phyloP scores from a whole-genome alignment of 306 rosid species.

The Cucurbita pepo region DNA sequence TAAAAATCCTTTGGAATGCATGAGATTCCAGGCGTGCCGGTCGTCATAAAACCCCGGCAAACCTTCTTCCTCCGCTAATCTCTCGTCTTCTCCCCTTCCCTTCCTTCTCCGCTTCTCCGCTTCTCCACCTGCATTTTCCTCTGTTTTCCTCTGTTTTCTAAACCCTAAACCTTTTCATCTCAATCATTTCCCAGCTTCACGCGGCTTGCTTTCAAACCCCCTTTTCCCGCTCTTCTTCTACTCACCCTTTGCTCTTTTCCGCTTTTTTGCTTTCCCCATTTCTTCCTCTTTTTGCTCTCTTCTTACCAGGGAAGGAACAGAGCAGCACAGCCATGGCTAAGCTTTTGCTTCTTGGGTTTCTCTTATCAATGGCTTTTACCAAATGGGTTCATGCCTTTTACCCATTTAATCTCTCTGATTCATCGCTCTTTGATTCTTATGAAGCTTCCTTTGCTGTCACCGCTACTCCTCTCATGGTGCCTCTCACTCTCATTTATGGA shows the following conservation, averaged over 20 bases:
- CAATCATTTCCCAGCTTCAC: not conserved
- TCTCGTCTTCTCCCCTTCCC: not conserved
- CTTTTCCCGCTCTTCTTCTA: not conserved
- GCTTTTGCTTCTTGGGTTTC: conserved; percentile 28
- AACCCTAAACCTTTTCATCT: not conserved
- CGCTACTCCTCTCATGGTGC: conserved; percentile 31
- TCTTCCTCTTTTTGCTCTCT: not conserved
- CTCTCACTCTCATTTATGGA: conserved; percentile 64
- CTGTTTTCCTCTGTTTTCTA: not conserved
- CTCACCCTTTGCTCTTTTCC: not conserved
- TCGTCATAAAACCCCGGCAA: not conserved
- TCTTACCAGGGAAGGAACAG: not conserved
- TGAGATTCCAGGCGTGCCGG: conserved; percentile 2
- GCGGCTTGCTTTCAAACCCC: not conserved
- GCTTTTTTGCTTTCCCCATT: not conserved
- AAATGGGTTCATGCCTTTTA: conserved; percentile 36
- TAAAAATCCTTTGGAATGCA: not conserved
- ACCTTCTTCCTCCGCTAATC: not conserved
- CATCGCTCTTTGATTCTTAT: conserved; percentile 31
- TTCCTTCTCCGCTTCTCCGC: too few relatives aligned
- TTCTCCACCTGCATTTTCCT: not conserved
- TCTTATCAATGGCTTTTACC: conserved; percentile 19
- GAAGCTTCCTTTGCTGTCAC: conserved; percentile 23
- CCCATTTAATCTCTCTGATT: conserved; percentile 40
- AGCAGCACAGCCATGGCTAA: conserved; percentile 19